Conservation (phyloP, 2,329 filamentous ascomycete species). For the Lachnellula arida region DNA sequence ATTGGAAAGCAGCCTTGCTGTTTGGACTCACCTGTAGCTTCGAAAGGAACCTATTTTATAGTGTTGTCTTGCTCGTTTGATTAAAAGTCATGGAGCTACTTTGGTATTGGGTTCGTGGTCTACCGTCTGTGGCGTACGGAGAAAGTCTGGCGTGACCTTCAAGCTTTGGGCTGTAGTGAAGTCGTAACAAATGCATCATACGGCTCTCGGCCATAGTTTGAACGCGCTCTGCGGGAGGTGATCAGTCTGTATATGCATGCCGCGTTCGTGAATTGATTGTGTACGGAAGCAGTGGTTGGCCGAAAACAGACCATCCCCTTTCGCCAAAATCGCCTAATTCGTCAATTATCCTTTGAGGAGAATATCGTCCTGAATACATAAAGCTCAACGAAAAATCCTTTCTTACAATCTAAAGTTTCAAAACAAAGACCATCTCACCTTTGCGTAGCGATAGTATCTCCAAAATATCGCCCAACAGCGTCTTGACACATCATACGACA, state of each 20-base stretch:
- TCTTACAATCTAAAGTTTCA: constrained; percentile 18
- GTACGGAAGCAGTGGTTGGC: constrained; percentile 28
- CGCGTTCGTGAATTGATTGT: constrained; percentile 7
- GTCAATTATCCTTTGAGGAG: constrained; percentile 18
- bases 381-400: constrained; percentile 27
- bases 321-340: constrained; percentile 25
- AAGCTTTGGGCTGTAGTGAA: background rate
- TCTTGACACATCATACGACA: constrained; percentile 24
- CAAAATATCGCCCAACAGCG: constrained; percentile 14
- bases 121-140: background rate
- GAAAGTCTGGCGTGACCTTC: background rate
- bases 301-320: constrained; percentile 24
- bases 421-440: constrained; percentile 27
- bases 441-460: constrained; percentile 9
- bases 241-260: constrained; percentile 1
- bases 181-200: too few species aligned
- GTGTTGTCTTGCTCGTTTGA: constrained; percentile 12
- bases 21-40: constrained; percentile 24
- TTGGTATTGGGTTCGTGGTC: constrained; percentile 6
- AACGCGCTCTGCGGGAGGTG: constrained; percentile 2
- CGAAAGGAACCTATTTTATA: constrained; percentile 16
- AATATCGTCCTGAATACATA: constrained; percentile 27
- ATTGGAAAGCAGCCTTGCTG: constrained; percentile 11
- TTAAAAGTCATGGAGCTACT: constrained; percentile 1
- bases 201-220: background rate